Evolutionary conservation across 257 asterid genomes (phyloP), one percentile per base, ranked within the genome.

Genomic region (Solanum sitiens): DNA sequence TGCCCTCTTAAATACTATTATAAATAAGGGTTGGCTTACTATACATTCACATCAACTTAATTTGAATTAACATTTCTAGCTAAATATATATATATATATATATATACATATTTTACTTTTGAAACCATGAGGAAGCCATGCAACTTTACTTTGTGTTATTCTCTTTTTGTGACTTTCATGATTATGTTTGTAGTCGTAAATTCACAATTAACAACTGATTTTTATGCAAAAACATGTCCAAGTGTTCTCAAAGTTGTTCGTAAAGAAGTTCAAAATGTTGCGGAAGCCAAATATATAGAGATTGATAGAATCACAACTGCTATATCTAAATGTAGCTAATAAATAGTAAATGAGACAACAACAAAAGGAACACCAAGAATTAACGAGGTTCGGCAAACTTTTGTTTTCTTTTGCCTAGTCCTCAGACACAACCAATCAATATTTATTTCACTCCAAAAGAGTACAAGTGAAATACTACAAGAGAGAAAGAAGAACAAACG

Each of bases 251-350:
- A 27, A 84, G 86, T 94, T 16, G 95, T 93, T 3, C 92, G 96
- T n/a, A 89, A 30, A 87, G 96, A 92, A 89, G 94, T 95, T 5
- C 88, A 5, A 25, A 94, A n/a, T n/a, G n/a, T n/a, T n/a, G n/a
- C n/a, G n/a, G n/a, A n/a, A n/a, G n/a, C n/a, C n/a, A n/a, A n/a
- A n/a, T n/a, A n/a, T n/a, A n/a, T n/a, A n/a, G n/a, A n/a, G n/a
- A n/a, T n/a, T n/a, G n/a, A n/a, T n/a, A n/a, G n/a, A n/a, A n/a
- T n/a, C n/a, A n/a, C n/a, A n/a, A n/a, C n/a, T n/a, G n/a, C n/a
- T n/a, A n/a, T n/a, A n/a, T n/a, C n/a, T n/a, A n/a, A n/a, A n/a
- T n/a, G n/a, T n/a, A n/a, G n/a, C n/a, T n/a, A n/a, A n/a, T n/a
- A n/a, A n/a, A n/a, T n/a, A n/a, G n/a, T n/a, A n/a, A n/a, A n/a